Conservation (phyloP, 257 asterid genomes). For the Forsythia suspensa region DNA sequence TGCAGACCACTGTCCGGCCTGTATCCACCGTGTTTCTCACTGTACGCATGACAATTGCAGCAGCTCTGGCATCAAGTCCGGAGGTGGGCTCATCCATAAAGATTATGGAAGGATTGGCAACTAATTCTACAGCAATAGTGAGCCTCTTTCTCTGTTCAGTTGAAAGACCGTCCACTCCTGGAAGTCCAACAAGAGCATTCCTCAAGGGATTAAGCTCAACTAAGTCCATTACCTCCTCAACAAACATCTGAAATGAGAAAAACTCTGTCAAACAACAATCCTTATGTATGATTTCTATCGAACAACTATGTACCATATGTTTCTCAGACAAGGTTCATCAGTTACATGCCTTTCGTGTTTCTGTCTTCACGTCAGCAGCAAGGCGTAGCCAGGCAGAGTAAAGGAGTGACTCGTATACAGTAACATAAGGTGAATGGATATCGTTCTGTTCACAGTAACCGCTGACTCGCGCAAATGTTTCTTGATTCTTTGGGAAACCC, state of each 20-base stretch:
- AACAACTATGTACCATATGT: not conserved
- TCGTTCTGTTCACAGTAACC: constrained; percentile 93
- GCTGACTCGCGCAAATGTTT: constrained; percentile 81
- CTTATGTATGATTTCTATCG: not conserved
- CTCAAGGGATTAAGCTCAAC: constrained; percentile 73
- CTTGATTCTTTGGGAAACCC: constrained; percentile 75
- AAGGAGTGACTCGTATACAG: constrained; percentile 75
- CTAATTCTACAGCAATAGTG: constrained; percentile 82
- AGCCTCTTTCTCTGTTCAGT: constrained; percentile 87
- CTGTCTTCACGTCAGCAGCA: constrained; percentile 65
- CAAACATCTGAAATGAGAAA: constrained; percentile 63
- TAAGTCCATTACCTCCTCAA: constrained; percentile 84
- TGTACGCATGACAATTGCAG: constrained; percentile 86
- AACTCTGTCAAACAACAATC: not conserved
- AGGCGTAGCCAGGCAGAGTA: constrained; percentile 95
- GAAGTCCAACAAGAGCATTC: constrained; percentile 80
- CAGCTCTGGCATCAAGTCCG: constrained; percentile 92
- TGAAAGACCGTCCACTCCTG: constrained; percentile 82
- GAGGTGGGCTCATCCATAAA: constrained; percentile 94
- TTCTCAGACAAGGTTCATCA: not conserved
- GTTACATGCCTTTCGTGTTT: constrained; percentile 64
- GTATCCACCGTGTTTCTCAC: constrained; percentile 87
- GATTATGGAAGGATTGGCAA: constrained; percentile 84
- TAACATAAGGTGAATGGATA: constrained; percentile 88
- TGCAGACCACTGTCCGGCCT: constrained; percentile 84